Evolutionary conservation across 2,329 filamentous ascomycete species (phyloP).

Genomic region (Diplocarpon rosae): DNA sequence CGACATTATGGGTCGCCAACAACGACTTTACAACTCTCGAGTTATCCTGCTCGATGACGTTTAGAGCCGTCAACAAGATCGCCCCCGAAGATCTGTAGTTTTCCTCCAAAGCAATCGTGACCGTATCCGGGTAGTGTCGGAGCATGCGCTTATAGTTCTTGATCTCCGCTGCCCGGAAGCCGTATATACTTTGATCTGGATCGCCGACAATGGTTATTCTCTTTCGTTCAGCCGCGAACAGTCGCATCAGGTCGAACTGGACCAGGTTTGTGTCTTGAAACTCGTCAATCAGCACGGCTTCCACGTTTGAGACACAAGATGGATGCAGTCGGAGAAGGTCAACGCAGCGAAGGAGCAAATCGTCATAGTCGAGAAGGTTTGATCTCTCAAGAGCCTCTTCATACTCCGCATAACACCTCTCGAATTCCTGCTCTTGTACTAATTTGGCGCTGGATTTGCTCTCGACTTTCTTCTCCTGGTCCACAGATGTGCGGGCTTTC

Average conservation of each 20-base stretch:
- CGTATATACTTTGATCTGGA: constrained; percentile 96
- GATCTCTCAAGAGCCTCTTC: constrained; percentile 62
- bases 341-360: constrained; percentile 74
- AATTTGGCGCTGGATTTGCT: constrained; percentile 22
- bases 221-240: constrained; percentile 62
- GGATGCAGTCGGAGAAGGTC: constrained; percentile 65
- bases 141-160: constrained; percentile 76
- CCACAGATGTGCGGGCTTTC: constrained; percentile 43
- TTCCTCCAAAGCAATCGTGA: constrained; percentile 78
- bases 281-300: constrained; percentile 88
- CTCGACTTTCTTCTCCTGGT: constrained; percentile 35
- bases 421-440: constrained; percentile 52
- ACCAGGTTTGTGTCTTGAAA: constrained; percentile 96
- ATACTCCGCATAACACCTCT: constrained; percentile 65
- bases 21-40: constrained; percentile 70
- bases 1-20: constrained; percentile 67
- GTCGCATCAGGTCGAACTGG: constrained; percentile 87
- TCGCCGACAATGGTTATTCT: constrained; percentile 94
- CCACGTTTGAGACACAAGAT: constrained; percentile 75
- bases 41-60: constrained; percentile 83
- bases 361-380: constrained; percentile 88
- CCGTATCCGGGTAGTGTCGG: constrained; percentile 62
- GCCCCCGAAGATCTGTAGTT: constrained; percentile 88
- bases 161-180: constrained; percentile 87
- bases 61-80: constrained; percentile 69